Base-by-base conservation (phyloP, 192 early-diverging fungal species). In the Coemansia sp. region DNA sequence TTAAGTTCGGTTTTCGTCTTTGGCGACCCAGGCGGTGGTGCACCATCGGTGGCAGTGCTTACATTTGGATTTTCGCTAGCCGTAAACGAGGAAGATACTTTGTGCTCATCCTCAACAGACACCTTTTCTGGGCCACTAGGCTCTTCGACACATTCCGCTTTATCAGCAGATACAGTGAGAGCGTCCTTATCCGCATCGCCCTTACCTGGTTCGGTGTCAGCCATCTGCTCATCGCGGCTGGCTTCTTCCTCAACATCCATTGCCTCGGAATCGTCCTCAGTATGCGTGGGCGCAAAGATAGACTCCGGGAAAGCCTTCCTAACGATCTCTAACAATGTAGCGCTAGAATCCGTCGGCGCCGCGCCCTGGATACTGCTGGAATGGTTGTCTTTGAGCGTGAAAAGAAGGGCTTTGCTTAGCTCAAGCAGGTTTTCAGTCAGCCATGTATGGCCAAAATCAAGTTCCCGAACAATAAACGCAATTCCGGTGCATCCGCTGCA, bases 401-500 rank as follows among this genome's bases (percentile, higher is more conserved):
- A 98, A 5, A 99, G 72, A 18, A 99, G 72, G 1, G 94, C 90
- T 63, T 93, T 92, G 67, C 93, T 91, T 68, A 97, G 95, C 63
- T 98, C 97, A 9, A 98, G 73, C 59, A 97, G 89, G 70, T 95
- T 94, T 31, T 92, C 91, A n/a, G 93, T 72, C 83, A 97, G 89
- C 97, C 97, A 99, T 31, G 86, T 81, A 18, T 86, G 85, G 7
- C 95, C 93, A 74, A 99, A 82, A 25, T 91, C 86, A 31, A 99
- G 84, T 64, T 94, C 84, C 0, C 90, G 87, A 45, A 87, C 89
- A 52, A 95, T 84, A 48, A 96, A 84, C 0, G 88, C 87, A 42
- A 99, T 95, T 0, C 97, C 96, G 31, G 83, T 74, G 71, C 94
- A 95, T 3, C 95, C 97, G 23, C 95, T 94, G 48, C 88, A 88